These are phyloP conservation scores for Pisolithus microcarpus DNA, from an alignment of 768 basidiomycete species.

Conservation along the genomic window DNA sequence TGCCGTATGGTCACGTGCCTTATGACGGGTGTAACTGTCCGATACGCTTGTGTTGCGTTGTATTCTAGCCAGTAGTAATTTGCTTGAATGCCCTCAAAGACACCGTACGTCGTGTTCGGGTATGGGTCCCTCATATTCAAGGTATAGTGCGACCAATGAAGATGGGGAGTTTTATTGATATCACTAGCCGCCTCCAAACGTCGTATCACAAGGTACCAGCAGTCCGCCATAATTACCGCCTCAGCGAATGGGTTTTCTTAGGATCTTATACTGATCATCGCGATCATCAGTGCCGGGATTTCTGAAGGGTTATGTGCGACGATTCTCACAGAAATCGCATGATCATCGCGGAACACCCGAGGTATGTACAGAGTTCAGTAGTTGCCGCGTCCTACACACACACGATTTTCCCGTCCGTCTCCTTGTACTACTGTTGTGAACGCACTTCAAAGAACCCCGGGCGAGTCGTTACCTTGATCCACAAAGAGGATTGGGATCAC, in stretches of 20 bases:
- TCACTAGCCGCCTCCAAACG: conserved; percentile 74
- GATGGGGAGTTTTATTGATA: not conserved
- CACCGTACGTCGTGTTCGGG: conserved; percentile 73
- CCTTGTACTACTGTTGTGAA: not conserved
- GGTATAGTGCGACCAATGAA: conserved; percentile 32
- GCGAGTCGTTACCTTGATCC: conserved; percentile 81
- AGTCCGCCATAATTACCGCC: not conserved
- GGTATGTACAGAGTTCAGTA: not conserved
- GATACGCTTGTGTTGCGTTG: not conserved
- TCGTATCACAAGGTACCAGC: conserved; percentile 51
- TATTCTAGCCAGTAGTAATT: not conserved
- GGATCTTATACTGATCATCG: not conserved
- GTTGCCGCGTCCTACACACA: not conserved
- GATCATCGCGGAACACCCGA: conserved; percentile 66
- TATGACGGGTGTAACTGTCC: not conserved
- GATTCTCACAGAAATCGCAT: conserved; percentile 87
- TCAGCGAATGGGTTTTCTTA: not conserved
- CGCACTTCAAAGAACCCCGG: conserved; percentile 58
- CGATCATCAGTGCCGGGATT: conserved; percentile 58
- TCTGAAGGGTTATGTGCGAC: conserved; percentile 82
- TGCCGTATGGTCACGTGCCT: not conserved
- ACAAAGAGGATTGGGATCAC: conserved; percentile 25
- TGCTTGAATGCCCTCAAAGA: not conserved
- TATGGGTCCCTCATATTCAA: conserved; percentile 94
- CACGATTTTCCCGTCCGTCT: not conserved